Percentiles rank a stretch among this genome's conserved stretches.
These are phyloP conservation scores for Craterostigma plantagineum DNA, from an alignment of 257 asterid genomes.

Conservation along the genomic window DNA sequence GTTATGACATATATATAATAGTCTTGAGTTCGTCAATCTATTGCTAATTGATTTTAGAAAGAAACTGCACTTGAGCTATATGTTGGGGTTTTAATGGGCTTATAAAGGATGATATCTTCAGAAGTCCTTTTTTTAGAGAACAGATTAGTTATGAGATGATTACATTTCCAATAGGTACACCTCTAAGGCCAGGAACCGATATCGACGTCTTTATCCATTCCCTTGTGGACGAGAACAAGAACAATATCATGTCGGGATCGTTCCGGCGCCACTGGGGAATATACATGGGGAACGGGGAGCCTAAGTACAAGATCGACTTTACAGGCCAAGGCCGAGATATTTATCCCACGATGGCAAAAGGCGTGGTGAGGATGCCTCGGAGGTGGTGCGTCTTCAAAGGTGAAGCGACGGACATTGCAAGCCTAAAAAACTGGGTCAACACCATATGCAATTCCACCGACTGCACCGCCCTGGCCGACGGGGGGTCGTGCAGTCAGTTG, in stretches of 20 bases:
- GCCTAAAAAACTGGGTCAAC: neutral
- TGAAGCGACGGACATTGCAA: neutral
- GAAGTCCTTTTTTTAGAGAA: too few species aligned
- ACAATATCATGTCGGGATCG: neutral
- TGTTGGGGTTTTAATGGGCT: slow-evolving; percentile 10
- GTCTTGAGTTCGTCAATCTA: too few species aligned
- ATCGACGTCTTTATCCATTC: slow-evolving; percentile 21
- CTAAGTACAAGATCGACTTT: slow-evolving; percentile 36
- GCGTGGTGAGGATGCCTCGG: slow-evolving; percentile 16
- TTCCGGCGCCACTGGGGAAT: slow-evolving; percentile 48
- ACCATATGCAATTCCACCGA: slow-evolving; percentile 17
- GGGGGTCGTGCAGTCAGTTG: slow-evolving; percentile 25
- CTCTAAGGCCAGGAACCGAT: slow-evolving; percentile 12
- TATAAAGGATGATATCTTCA: too few species aligned
- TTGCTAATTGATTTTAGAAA: slow-evolving; percentile 24
- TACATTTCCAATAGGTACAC: too few species aligned
- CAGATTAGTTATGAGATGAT: too few species aligned
- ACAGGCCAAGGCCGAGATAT: slow-evolving; percentile 15
- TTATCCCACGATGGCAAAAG: slow-evolving; percentile 24
- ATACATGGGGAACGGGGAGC: slow-evolving; percentile 29
- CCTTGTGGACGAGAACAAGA: slow-evolving; percentile 23
- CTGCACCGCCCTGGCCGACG: slow-evolving; percentile 22
- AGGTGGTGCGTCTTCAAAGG: slow-evolving; percentile 23
- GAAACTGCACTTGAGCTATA: slow-evolving; percentile 15
- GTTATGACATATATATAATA: too few species aligned